Evolutionary conservation across 75 land plant species (phyloP).

Genomic region (Selaginella tamariscina): DNA sequence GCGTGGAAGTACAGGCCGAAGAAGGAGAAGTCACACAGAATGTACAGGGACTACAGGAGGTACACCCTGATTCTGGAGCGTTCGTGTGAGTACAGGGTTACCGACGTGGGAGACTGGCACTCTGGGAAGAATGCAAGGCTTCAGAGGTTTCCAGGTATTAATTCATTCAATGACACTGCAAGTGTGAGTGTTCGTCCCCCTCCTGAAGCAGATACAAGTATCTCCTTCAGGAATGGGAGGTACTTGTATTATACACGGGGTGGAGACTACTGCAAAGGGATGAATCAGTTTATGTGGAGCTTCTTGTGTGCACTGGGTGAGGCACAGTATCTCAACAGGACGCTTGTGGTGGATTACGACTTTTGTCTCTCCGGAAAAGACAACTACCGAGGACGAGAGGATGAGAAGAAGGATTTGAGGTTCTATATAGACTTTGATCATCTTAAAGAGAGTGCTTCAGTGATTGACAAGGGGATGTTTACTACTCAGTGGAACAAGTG

Average conservation of each 20-base stretch:
- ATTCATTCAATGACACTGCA: neutral
- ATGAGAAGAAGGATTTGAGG: slow-evolving; percentile 87
- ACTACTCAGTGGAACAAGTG: slow-evolving; percentile 47
- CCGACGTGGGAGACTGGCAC: slow-evolving; percentile 55
- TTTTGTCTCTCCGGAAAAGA: slow-evolving; percentile 43
- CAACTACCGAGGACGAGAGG: slow-evolving; percentile 43
- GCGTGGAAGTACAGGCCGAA: slow-evolving; percentile 72
- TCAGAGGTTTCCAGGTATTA: slow-evolving; percentile 21
- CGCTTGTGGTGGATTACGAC: slow-evolving; percentile 81
- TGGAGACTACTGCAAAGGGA: slow-evolving; percentile 82
- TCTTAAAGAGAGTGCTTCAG: slow-evolving; percentile 49
- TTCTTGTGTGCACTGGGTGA: slow-evolving; percentile 88
- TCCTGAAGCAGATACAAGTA: neutral
- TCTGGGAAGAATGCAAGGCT: slow-evolving; percentile 74
- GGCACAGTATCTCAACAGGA: slow-evolving; percentile 75
- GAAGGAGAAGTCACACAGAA: slow-evolving; percentile 67
- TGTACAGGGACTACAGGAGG: slow-evolving; percentile 74
- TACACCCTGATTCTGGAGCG: slow-evolving; percentile 32
- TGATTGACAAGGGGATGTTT: slow-evolving; percentile 63
- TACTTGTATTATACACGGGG: slow-evolving; percentile 75
- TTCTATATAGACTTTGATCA: slow-evolving; percentile 89
- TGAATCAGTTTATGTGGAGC: slow-evolving; percentile 89
- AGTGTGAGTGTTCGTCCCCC: too few relatives aligned
- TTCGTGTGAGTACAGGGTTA: slow-evolving; percentile 39
- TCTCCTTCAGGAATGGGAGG: slow-evolving; percentile 38